Conservation (phyloP, 257 asterid genomes). For the Plantago major region DNA sequence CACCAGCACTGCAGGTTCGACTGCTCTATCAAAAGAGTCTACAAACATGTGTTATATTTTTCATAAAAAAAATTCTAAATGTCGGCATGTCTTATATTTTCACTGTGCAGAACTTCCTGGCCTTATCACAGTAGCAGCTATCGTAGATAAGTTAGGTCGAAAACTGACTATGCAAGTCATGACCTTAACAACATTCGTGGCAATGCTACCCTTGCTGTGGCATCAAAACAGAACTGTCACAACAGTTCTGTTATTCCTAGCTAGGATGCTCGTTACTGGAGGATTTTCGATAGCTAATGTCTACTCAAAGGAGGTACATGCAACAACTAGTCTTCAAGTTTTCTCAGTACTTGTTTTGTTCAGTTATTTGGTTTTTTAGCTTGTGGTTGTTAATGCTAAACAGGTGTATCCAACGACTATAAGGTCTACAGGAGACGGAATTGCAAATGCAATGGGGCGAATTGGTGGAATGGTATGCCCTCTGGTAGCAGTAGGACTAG, state of each 20-base stretch:
- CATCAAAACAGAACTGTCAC: constrained; percentile 21
- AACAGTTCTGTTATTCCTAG: constrained; percentile 11
- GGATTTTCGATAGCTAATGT: constrained; percentile 16
- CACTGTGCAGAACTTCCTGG: constrained; percentile 22
- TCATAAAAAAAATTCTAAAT: no score
- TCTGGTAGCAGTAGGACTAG: constrained; percentile 28
- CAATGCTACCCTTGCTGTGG: constrained; percentile 18
- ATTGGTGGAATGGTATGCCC: constrained; percentile 37
- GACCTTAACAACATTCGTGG: background rate
- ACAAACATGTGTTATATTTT: no score
- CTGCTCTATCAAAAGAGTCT: no score
- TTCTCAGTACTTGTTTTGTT: no score
- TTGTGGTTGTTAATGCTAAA: background rate
- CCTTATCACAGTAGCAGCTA: constrained; percentile 13
- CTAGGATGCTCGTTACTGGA: constrained; percentile 22
- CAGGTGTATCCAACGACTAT: background rate
- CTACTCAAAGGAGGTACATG: constrained; percentile 16
- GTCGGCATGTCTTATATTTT: no score
- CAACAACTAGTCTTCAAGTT: background rate
- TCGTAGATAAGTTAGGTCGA: constrained; percentile 26
- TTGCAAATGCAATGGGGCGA: constrained; percentile 25
- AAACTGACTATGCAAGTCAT: constrained; percentile 18
- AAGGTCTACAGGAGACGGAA: constrained; percentile 26
- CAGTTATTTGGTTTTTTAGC: constrained; percentile 6
- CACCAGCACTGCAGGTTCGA: no score